Conservation (phyloP, 768 basidiomycete genomes). For the Lentinula sp. region DNA sequence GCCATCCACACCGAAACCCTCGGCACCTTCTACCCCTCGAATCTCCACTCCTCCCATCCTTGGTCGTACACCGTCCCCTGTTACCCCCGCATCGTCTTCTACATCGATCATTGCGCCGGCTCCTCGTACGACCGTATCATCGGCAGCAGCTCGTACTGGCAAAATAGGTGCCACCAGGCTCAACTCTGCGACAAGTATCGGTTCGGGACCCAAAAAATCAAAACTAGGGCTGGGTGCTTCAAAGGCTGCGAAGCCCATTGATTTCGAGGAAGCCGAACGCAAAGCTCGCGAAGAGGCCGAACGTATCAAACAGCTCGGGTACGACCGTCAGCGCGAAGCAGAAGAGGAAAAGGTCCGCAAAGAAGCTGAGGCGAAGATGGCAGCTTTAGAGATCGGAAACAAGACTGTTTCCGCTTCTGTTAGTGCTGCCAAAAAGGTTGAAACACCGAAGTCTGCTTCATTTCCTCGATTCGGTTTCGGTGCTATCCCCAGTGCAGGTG, state of each 20-base stretch:
- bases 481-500: constrained; percentile 60
- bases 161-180: constrained; percentile 38
- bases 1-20: constrained; percentile 53
- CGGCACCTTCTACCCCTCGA: constrained; percentile 45
- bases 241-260: constrained; percentile 70
- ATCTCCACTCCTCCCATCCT: constrained; percentile 51
- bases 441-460: constrained; percentile 21
- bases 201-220: constrained; percentile 32
- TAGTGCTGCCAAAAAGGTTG: constrained; percentile 4
- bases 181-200: constrained; percentile 29
- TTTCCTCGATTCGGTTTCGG: constrained; percentile 84
- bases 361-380: constrained; percentile 48
- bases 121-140: constrained; percentile 63
- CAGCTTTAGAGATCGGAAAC: constrained; percentile 32
- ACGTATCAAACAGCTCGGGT: constrained; percentile 85
- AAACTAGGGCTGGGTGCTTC: constrained; percentile 85
- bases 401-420: constrained; percentile 21
- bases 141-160: constrained; percentile 43
- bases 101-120: constrained; percentile 17
- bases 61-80: constrained; percentile 42
- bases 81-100: constrained; percentile 25
- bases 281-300: constrained; percentile 91
- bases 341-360: constrained; percentile 70
- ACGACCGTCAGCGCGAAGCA: constrained; percentile 81
- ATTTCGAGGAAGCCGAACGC: constrained; percentile 93